Evolutionary conservation across 1,139 yeast genomes (phyloP).

Genomic region (Pichia sp.): DNA sequence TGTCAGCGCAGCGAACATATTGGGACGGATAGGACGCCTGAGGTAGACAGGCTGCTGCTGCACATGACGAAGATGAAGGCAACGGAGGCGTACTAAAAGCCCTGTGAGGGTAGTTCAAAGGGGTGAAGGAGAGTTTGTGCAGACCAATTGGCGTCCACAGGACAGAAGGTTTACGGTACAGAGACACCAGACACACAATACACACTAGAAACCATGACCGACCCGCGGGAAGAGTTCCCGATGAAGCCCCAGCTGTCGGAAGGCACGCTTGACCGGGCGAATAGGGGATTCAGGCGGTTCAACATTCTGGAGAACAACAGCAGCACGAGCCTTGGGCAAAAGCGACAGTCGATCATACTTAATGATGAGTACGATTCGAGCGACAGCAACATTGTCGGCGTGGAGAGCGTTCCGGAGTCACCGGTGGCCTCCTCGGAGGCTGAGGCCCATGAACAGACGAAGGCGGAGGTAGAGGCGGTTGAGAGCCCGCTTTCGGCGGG

Average conservation of each 20-base stretch:
- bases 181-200: neutral
- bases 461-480: neutral
- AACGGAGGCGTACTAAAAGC: too few relatives aligned
- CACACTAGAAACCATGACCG: neutral
- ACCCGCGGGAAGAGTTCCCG: conserved; percentile 1
- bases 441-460: too few relatives aligned
- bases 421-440: neutral
- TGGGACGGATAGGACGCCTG: neutral
- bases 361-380: conserved; percentile 24
- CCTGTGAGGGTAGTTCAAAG: too few relatives aligned
- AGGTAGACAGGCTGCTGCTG: neutral
- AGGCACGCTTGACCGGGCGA: conserved; percentile 5
- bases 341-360: conserved; percentile 23
- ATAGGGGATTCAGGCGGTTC: conserved; percentile 11
- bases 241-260: conserved; percentile 9
- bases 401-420: neutral
- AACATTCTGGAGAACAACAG: conserved; percentile 21
- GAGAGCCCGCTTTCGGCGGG: neutral
- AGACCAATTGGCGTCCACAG: too few relatives aligned
- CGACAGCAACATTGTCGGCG: conserved; percentile 4
- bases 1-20: neutral
- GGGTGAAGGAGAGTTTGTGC: too few relatives aligned
- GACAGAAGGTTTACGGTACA: neutral
- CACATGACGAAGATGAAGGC: too few relatives aligned
- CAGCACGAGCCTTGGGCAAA: neutral